These are phyloP conservation scores for Lentinula aciculospora DNA, from an alignment of 768 basidiomycete genomes.

Conservation along the genomic window DNA sequence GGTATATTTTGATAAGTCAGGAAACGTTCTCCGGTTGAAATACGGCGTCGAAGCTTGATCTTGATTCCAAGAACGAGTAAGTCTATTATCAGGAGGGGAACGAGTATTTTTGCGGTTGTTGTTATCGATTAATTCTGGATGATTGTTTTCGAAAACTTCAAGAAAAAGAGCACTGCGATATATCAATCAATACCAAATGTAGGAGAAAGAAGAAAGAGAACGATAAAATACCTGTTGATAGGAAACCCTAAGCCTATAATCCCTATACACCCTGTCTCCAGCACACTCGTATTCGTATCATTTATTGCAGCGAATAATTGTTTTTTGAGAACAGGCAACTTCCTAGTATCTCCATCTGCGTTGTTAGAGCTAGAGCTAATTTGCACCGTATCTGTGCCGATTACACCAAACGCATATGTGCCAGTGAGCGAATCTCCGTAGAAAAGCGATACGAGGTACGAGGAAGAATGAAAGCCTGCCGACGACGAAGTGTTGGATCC, in stretches of 20 bases:
- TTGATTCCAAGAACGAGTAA: neutral
- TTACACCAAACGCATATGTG: slow-evolving; percentile 58
- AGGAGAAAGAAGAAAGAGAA: neutral
- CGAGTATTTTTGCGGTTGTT: too few relatives aligned
- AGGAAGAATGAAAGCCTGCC: slow-evolving; percentile 36
- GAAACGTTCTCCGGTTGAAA: slow-evolving; percentile 22
- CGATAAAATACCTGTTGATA: slow-evolving; percentile 46
- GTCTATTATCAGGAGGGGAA: neutral
- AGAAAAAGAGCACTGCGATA: neutral
- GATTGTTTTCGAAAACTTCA: neutral
- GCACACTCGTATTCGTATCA: slow-evolving; percentile 60
- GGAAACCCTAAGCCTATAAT: slow-evolving; percentile 78
- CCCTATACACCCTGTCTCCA: slow-evolving; percentile 51
- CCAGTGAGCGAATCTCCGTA: slow-evolving; percentile 74
- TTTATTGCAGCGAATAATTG: slow-evolving; percentile 67
- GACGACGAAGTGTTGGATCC: slow-evolving; percentile 40
- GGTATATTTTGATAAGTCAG: slow-evolving; percentile 17
- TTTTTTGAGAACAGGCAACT: neutral
- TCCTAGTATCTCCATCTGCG: too few relatives aligned
- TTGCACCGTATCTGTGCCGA: slow-evolving; percentile 53
- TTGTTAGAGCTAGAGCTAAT: slow-evolving; percentile 55
- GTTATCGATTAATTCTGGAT: neutral
- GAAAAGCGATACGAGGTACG: slow-evolving; percentile 40
- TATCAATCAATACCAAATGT: neutral
- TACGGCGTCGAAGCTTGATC: neutral